Percentiles rank a stretch among this genome's conserved stretches.
phyloP scores from a whole-genome alignment of 768 basidiomycete genomes.

The Termitomyces eurrhizus region DNA sequence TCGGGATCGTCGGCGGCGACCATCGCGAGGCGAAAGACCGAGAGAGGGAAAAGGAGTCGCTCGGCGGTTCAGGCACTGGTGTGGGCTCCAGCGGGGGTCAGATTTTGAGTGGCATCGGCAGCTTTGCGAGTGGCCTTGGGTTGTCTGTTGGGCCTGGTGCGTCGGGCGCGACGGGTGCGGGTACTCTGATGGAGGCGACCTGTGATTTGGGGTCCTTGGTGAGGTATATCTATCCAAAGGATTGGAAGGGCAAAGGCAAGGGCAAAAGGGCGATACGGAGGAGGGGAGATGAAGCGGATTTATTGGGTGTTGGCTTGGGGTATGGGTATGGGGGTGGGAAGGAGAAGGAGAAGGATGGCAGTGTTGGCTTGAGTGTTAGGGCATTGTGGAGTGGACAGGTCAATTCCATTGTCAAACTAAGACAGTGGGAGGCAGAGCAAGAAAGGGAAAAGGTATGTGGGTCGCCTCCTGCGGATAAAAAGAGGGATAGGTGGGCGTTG shows the following conservation, averaged over 20 bases:
- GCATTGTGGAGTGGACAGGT: slow-evolving; percentile 45
- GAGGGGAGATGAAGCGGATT: slow-evolving; percentile 18
- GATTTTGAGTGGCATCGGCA: slow-evolving; percentile 40
- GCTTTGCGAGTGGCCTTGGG: slow-evolving; percentile 34
- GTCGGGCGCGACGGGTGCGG: slow-evolving; percentile 24
- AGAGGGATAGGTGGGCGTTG: slow-evolving; percentile 20
- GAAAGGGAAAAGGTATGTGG: slow-evolving; percentile 2
- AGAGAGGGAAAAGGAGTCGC: slow-evolving; percentile 6
- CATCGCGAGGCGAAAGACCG: neutral
- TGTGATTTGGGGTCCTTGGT: slow-evolving; percentile 53
- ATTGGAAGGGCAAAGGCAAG: slow-evolving; percentile 20
- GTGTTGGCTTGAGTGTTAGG: slow-evolving; percentile 33
- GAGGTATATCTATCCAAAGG: slow-evolving; percentile 34
- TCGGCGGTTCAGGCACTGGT: slow-evolving; percentile 13
- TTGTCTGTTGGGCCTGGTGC: slow-evolving; percentile 32
- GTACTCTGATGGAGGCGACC: slow-evolving; percentile 41
- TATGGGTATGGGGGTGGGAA: slow-evolving; percentile 13
- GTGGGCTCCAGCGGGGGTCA: slow-evolving; percentile 28
- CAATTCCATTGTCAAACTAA: slow-evolving; percentile 29
- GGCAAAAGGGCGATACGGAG: slow-evolving; percentile 18
- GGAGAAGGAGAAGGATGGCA: slow-evolving; percentile 26
- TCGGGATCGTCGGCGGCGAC: slow-evolving; percentile 10
- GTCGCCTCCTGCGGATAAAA: neutral
- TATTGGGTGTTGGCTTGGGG: slow-evolving; percentile 11
- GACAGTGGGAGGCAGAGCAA: slow-evolving; percentile 31